These are phyloP conservation scores for Aspergillus tubingensis DNA, from an alignment of 2,329 filamentous ascomycete species.

Conservation along the genomic window DNA sequence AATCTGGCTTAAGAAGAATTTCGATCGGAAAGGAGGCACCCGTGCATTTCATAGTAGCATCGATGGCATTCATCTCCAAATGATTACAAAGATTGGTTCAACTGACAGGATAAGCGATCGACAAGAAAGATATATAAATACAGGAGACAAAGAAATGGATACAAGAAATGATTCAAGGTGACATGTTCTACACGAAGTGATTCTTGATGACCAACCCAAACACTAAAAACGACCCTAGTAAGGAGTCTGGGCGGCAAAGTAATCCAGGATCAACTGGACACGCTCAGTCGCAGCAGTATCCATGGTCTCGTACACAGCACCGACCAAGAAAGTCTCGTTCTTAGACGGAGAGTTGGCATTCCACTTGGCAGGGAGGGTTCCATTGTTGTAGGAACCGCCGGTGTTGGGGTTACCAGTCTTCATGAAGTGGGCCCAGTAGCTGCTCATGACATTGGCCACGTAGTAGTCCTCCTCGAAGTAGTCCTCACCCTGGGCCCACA, in stretches of 20 bases:
- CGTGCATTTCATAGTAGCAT: no score
- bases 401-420: background rate
- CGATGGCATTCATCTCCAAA: no score
- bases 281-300: background rate
- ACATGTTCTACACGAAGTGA: no score
- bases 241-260: background rate
- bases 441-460: background rate
- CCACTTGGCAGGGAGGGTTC: background rate
- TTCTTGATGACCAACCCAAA: no score
- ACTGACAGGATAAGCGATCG: no score
- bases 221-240: background rate
- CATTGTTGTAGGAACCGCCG: background rate
- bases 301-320: background rate
- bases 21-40: no score
- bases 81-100: no score
- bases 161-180: no score
- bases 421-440: background rate
- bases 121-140: no score
- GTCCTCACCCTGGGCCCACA: background rate
- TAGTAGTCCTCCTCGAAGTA: background rate
- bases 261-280: background rate
- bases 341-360: background rate
- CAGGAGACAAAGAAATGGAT: no score
- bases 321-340: background rate
- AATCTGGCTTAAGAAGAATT: no score